Evolutionary conservation across 495 filamentous ascomycete species (phyloP), one percentile per base, ranked within the genome.

Genomic region (Tuber microsphaerosporum): DNA sequence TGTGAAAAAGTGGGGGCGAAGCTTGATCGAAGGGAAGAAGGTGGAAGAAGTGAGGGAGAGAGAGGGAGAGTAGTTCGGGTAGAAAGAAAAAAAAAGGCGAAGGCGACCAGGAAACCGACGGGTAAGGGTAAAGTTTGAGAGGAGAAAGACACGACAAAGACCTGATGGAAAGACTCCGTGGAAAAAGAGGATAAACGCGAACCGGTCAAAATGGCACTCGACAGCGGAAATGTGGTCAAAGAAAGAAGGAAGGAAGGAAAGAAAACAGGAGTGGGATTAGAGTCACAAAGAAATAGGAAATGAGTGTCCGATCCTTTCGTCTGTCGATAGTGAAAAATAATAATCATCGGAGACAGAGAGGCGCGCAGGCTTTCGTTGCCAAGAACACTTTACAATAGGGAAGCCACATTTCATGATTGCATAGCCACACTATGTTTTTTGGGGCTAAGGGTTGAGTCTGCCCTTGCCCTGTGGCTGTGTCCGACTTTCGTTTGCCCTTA

Each of bases 321-420:
- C 56, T 34, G 56, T 65, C 56, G 31, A 65, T 65, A 65, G 56
- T 65, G 6, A 65, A 65, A 65, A 65, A 65, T 65, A 65, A 65
- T 65, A 65, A 34, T 31, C 56, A 65, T 3, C 26, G 26, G 26
- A 16, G 56, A 34, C 26, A 16, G 56, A 8, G 56, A 65, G 56
- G 26, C 56, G 26, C 26, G 26, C n/a, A 61, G 26, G 26, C 56
- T 65, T 65, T 65, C 56, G n/a, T 61, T 34, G 56, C 56, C 56
- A 65, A 65, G 56, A 34, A 26, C 42, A 12, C 42, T 43, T 43
- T 31, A 19, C 31, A 26, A 19, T 5, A 4, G 26, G 34, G 17
- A 34, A 65, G 26, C 56, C 56, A 61, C 56, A 65, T 65, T 34
- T 31, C 26, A 17, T 65, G 26, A 34, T 34, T 17, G 14, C 26